Evolutionary conservation across 1,284 basidiomycete genomes (phyloP).

Genomic region (Mycena sp.): DNA sequence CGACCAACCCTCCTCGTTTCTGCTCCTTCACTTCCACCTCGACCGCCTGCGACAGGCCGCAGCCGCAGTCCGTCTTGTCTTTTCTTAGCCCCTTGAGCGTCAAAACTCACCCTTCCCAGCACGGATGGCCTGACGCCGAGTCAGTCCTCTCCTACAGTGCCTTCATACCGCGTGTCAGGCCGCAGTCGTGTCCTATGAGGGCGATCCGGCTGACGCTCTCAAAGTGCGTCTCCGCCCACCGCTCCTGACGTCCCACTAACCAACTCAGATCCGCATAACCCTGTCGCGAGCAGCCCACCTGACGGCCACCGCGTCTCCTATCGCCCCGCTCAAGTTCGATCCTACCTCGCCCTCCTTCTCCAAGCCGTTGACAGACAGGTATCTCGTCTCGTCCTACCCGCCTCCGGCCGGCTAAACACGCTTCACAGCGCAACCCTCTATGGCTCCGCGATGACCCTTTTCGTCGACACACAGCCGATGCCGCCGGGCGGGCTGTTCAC

Average conservation of each 20-base stretch:
- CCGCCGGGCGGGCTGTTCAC: slow-evolving; percentile 62
- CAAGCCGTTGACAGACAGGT: slow-evolving; percentile 39
- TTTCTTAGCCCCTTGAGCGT: background rate
- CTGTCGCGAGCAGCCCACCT: slow-evolving; percentile 57
- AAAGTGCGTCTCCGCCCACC: slow-evolving; percentile 42
- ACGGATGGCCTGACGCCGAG: slow-evolving; percentile 57
- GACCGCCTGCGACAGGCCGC: slow-evolving; percentile 65
- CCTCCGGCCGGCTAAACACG: background rate
- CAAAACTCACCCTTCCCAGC: slow-evolving; percentile 35
- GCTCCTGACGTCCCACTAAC: background rate
- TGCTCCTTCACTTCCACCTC: slow-evolving; percentile 66
- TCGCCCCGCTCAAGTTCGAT: slow-evolving; percentile 51
- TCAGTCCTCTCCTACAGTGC: slow-evolving; percentile 46
- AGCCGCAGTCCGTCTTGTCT: background rate
- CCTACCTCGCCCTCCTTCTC: slow-evolving; percentile 52
- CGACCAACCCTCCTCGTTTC: slow-evolving; percentile 61
- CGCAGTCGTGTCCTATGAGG: slow-evolving; percentile 47
- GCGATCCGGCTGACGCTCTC: slow-evolving; percentile 38
- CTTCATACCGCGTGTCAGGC: slow-evolving; percentile 54
- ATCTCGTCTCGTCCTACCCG: background rate
- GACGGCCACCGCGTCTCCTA: slow-evolving; percentile 51
- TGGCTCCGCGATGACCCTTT: slow-evolving; percentile 50
- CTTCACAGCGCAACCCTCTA: slow-evolving; percentile 30
- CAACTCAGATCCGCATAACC: slow-evolving; percentile 64
- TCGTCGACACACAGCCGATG: slow-evolving; percentile 64